Base-by-base conservation (phyloP, 768 basidiomycete genomes). In the Collybiopsis luxurians region DNA sequence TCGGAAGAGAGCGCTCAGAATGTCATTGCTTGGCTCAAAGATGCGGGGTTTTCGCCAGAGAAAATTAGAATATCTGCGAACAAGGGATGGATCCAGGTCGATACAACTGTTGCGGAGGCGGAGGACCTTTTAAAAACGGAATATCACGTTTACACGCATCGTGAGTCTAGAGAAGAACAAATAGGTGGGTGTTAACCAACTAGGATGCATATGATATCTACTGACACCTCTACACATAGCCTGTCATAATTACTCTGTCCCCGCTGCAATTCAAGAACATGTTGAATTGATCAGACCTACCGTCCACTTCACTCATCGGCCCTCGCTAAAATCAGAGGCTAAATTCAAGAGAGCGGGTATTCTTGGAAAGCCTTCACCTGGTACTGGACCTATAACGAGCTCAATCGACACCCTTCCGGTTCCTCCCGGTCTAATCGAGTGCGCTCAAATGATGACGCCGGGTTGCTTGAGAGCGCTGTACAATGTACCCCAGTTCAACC, bases 221-320 rank as follows among this genome's bases (percentile, higher is more conserved):
- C 9, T 46, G 19, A 47, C 34, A 28, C 19, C 10, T 42, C 44
- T 38, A 17, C 1, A n/a, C 17, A 34, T 13, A 54, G 77, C 71
- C 12, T 79, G 77, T 55, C 69, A 75, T 23, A 64, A 64, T 5
- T 79, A 79, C 53, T 72, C 72, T 36, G 61, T 80, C n/a, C 78
- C 78, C 0, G 70, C 68, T 11, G 66, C 75, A 50, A 45, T 80
- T 5, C 57, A 15, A 4, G 57, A 62, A 5, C 79, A 78, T 31
- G 60, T 79, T 43, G 78, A 79, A 45, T 67, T 80, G 45, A 73
- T 79, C 30, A 76, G 64, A 4, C 78, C 78, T 5, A 78, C 79
- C 0, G 67, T 79, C 1, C 75, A 79, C 49, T 79, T 78, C 61
- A 63, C 66, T 55, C 65, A 68, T 34, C 62, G 55, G 6, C 51